Evolutionary conservation across 2,329 filamentous ascomycete species (phyloP).

Genomic region (Clonostachys rosea): DNA sequence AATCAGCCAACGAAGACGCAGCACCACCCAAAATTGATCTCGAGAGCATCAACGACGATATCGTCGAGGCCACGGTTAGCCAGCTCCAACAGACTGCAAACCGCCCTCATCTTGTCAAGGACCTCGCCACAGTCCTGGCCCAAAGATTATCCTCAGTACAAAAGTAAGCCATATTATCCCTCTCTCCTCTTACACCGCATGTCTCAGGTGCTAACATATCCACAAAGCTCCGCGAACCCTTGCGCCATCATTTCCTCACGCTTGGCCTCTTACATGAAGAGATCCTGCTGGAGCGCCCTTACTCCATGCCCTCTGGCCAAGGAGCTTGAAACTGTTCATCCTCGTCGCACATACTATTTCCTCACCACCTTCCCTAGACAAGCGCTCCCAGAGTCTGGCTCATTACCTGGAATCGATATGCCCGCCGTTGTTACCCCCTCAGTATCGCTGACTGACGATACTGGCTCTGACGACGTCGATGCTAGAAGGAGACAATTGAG

Average conservation of each 20-base stretch:
- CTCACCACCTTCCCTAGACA: conserved; percentile 84
- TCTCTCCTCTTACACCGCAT: conserved; percentile 16
- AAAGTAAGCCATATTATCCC: conserved; percentile 62
- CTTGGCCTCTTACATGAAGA: conserved; percentile 84
- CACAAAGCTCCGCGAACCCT: conserved; percentile 81
- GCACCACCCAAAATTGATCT: conserved; percentile 46
- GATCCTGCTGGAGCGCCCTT: conserved; percentile 71
- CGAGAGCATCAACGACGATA: conserved; percentile 86
- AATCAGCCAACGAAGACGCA: conserved; percentile 14
- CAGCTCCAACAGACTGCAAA: conserved; percentile 89
- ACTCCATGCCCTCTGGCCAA: conserved; percentile 87
- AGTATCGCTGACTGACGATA: conserved; percentile 54
- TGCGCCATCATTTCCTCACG: conserved; percentile 93
- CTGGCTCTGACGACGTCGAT: conserved; percentile 65
- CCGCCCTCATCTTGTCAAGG: conserved; percentile 89
- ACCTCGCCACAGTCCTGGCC: conserved; percentile 77
- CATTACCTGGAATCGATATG: conserved; percentile 9
- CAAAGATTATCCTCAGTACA: conserved; percentile 77
- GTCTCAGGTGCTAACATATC: conserved; percentile 2
- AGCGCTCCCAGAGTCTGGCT: conserved; percentile 58
- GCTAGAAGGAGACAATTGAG: conserved; percentile 69
- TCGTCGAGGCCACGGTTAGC: conserved; percentile 84
- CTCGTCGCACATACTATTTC: conserved; percentile 94
- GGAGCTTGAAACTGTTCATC: conserved; percentile 87
- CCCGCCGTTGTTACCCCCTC: conserved; percentile 80